phyloP scores from a whole-genome alignment of 2,329 filamentous ascomycete species.

The Ilyonectria mors-panacis region DNA sequence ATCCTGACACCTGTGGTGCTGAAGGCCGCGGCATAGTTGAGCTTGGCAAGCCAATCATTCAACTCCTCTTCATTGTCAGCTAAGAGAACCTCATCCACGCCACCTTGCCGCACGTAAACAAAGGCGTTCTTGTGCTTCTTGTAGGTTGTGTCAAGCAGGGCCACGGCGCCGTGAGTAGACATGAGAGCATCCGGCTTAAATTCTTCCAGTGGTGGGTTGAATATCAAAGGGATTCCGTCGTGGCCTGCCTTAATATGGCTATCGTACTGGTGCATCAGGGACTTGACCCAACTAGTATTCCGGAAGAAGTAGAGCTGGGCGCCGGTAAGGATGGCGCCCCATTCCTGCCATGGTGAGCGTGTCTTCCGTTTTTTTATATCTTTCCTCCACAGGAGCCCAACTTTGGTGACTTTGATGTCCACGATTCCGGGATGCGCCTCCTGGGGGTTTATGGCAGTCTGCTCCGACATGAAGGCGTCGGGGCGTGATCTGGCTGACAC shows the following conservation, averaged over 20 bases:
- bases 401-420: slow-evolving; percentile 97
- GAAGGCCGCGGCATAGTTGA: slow-evolving; percentile 97
- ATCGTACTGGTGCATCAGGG: slow-evolving; percentile 89
- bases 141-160: slow-evolving; percentile 87
- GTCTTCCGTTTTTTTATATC: slow-evolving; percentile 94
- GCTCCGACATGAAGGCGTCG: slow-evolving; percentile 93
- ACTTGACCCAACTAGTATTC: slow-evolving; percentile 93
- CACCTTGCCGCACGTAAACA: slow-evolving; percentile 87
- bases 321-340: slow-evolving; percentile 96
- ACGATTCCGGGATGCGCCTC: slow-evolving; percentile 94
- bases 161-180: slow-evolving; percentile 93
- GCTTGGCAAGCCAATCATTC: slow-evolving; percentile 96
- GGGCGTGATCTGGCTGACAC: slow-evolving; percentile 93
- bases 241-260: slow-evolving; percentile 83
- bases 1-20: slow-evolving; percentile 92
- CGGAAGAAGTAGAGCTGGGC: slow-evolving; percentile 97
- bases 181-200: slow-evolving; percentile 96
- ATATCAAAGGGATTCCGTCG: slow-evolving; percentile 83
- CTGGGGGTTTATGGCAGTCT: slow-evolving; percentile 85
- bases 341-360: slow-evolving; percentile 97
- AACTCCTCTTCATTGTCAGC: slow-evolving; percentile 92
- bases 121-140: slow-evolving; percentile 98
- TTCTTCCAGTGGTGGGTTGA: slow-evolving; percentile 89
- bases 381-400: slow-evolving; percentile 95
- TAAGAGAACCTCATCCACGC: slow-evolving; percentile 90